Evolutionary conservation across 2,329 filamentous ascomycete species (phyloP).

Genomic region (Curvularia verruculosa): DNA sequence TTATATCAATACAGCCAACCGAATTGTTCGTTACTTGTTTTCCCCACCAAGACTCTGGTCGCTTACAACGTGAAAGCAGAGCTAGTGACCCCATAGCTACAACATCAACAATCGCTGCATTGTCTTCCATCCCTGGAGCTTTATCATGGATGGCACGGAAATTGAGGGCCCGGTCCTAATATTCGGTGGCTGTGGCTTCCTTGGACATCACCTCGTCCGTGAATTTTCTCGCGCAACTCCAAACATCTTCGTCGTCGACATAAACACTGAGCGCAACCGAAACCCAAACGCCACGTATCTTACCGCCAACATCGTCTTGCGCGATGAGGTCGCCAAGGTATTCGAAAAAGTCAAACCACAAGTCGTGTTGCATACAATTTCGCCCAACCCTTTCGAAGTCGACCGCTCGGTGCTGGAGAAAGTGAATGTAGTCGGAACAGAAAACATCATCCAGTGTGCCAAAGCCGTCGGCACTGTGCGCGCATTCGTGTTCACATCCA

Average conservation of each 20-base stretch:
- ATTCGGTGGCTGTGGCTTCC: constrained; percentile 56
- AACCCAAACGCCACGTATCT: neutral
- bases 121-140: too few relatives aligned
- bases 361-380: neutral
- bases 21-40: neutral
- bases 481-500: constrained; percentile 51
- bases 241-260: neutral
- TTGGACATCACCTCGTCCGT: constrained; percentile 55
- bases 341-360: neutral
- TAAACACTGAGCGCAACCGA: constrained; percentile 1
- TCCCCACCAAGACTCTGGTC: neutral
- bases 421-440: constrained; percentile 56
- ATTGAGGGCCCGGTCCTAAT: constrained; percentile 42
- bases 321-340: neutral
- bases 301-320: neutral
- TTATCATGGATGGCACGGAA: neutral
- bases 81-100: neutral
- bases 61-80: neutral
- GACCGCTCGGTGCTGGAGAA: constrained; percentile 18
- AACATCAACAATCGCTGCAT: neutral
- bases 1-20: neutral
- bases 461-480: constrained; percentile 37
- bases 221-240: constrained; percentile 20
- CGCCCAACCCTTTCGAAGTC: constrained; percentile 1
- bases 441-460: constrained; percentile 49